Base-by-base conservation (phyloP, 1,284 basidiomycete genomes). In the Ceratobasidium papillatum region DNA sequence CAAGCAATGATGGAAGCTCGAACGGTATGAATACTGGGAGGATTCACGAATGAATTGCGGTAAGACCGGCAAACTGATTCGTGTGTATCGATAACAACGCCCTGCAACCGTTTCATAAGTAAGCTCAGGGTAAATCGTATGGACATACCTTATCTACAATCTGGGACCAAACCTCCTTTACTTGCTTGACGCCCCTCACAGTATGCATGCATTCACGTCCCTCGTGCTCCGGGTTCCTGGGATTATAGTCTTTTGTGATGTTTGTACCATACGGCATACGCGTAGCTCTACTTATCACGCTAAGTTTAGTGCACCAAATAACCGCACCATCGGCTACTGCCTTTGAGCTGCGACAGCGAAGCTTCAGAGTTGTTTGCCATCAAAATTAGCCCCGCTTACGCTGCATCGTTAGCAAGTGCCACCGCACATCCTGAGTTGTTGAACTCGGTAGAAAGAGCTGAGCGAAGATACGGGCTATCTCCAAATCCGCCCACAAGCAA, bases 291-390 rank as follows among this genome's bases (percentile, higher is more conserved):
- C 61, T 72, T 5, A 32, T 54, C 11, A 74, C 75, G 30, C 71
- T 54, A 19, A 38, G 63, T 38, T 58, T 62, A 5, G 52, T 36
- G 34, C 45, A 62, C 75, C 75, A 76, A 17, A 76, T 74, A 3
- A 76, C 75, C 3, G 75, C 75, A 38, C 75, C 75, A n/a, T 76
- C 75, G 7, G 75, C 36, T 1, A 74, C 71, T 11, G 71, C 75
- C 49, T 76, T 74, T 17, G 71, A 62, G 12, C 75, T 76, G 8
- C 22, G 3, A 19, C 34, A 32, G 17, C 17, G 11, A 8, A 17
- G 17, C 11, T 2, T 56, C 27, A 11, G 34, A 22, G 25, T 27
- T 19, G 11, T 34, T 9, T 3, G 14, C 38, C 9, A 47, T 47
- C 25, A 17, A 41, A 56, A 27, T 34, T 32, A 14, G 12, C 1